Percentiles rank a stretch among this genome's conserved stretches.
phyloP scores from a whole-genome alignment of 2,329 filamentous ascomycete genomes.

The Penicillium sp. region DNA sequence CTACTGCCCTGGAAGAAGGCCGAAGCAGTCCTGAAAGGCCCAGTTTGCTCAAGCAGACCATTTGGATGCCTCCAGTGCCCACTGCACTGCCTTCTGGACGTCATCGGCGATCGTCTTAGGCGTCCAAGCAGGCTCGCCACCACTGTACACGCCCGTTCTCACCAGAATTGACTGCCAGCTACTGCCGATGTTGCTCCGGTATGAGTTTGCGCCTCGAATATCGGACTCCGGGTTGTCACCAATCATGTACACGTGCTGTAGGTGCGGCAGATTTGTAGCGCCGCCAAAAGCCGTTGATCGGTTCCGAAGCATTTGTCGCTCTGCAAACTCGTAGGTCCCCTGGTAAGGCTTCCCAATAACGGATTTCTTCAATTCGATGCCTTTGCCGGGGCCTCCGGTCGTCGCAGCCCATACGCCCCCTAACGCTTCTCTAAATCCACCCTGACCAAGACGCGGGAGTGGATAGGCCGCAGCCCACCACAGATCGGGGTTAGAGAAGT shows the following conservation, averaged over 20 bases:
- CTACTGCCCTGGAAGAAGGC: background rate
- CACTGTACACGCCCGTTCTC: slow-evolving; percentile 71
- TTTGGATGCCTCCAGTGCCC: slow-evolving; percentile 62
- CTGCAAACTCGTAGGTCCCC: slow-evolving; percentile 79
- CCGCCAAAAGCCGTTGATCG: slow-evolving; percentile 50
- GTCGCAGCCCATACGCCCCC: slow-evolving; percentile 73
- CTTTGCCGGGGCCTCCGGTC: slow-evolving; percentile 57
- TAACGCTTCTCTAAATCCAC: slow-evolving; percentile 80
- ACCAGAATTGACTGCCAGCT: slow-evolving; percentile 76
- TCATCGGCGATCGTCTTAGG: slow-evolving; percentile 68
- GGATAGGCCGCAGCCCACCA: slow-evolving; percentile 85
- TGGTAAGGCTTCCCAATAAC: slow-evolving; percentile 80
- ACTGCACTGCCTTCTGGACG: slow-evolving; percentile 72
- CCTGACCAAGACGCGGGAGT: slow-evolving; percentile 83
- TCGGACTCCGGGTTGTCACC: slow-evolving; percentile 89
- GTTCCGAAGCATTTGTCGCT: slow-evolving; percentile 66
- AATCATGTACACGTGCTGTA: slow-evolving; percentile 86
- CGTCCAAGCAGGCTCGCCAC: slow-evolving; percentile 56
- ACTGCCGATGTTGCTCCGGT: slow-evolving; percentile 63
- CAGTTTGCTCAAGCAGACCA: slow-evolving; percentile 24
- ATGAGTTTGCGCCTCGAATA: slow-evolving; percentile 81
- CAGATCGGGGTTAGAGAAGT: slow-evolving; percentile 87
- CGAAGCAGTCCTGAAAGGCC: background rate
- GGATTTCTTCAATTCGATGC: slow-evolving; percentile 58
- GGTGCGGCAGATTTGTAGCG: slow-evolving; percentile 39